Conservation (phyloP, 164 flowering plant genomes). For the Vitis amurensis region DNA sequence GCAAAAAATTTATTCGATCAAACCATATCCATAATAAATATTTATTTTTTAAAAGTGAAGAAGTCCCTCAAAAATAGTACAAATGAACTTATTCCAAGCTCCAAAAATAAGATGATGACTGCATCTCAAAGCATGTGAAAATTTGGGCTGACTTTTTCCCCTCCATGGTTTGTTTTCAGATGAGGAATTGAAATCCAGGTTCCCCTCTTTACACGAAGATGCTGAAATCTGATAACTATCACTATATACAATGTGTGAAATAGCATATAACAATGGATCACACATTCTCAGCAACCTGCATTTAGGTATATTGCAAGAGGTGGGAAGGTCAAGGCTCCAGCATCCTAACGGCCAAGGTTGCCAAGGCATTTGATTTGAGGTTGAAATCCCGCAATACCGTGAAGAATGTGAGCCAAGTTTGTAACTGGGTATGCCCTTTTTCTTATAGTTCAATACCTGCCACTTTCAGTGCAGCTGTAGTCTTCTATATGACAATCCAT, state of each 20-base stretch:
- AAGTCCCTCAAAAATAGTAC: no score
- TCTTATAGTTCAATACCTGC: slow-evolving; percentile 37
- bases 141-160: neutral
- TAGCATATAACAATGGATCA: slow-evolving; percentile 17
- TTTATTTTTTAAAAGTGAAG: no score
- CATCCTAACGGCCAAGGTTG: no score
- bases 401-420: slow-evolving; percentile 1
- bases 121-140: neutral
- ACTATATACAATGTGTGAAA: slow-evolving; percentile 23
- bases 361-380: no score
- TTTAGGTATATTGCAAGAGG: neutral
- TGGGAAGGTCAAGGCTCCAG: neutral
- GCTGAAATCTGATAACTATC: slow-evolving; percentile 9
- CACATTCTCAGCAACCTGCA: slow-evolving; percentile 5
- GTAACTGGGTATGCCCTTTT: neutral
- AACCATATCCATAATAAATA: no score
- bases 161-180: neutral
- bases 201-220: slow-evolving; percentile 29
- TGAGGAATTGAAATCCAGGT: slow-evolving; percentile 3
- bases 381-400: neutral
- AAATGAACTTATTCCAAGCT: no score
- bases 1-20: no score
- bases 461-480: slow-evolving; percentile 62
- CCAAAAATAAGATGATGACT: neutral
- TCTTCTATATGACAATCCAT: no score